These are phyloP conservation scores for Piloderma croceum DNA, from an alignment of 768 basidiomycete species.

Conservation along the genomic window DNA sequence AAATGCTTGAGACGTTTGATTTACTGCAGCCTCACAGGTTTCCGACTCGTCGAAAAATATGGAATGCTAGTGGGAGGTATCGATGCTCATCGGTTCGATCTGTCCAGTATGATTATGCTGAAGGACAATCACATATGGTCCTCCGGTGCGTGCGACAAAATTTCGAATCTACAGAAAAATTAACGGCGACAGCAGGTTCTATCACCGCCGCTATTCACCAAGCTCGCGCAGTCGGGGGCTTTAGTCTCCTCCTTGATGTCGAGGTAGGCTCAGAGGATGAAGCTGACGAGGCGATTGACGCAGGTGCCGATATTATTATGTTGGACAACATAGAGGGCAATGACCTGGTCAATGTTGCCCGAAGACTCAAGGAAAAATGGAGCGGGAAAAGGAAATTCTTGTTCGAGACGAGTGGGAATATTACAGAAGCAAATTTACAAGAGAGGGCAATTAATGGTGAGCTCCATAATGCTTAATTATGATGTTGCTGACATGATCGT, in stretches of 20 bases:
- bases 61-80: constrained; percentile 98
- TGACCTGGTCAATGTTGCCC: constrained; percentile 62
- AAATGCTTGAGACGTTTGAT: background rate
- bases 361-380: constrained; percentile 74
- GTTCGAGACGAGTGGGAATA: constrained; percentile 92
- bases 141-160: constrained; percentile 70
- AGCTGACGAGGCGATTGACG: constrained; percentile 94
- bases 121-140: constrained; percentile 99
- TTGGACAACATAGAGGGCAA: constrained; percentile 87
- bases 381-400: constrained; percentile 74
- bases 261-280: constrained; percentile 87
- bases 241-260: constrained; percentile 87
- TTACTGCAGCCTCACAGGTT: constrained; percentile 43
- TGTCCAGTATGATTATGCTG: constrained; percentile 99
- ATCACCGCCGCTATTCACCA: constrained; percentile 83
- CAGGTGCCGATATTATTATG: constrained; percentile 94
- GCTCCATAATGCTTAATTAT: constrained; percentile 14
- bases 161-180: too few species aligned
- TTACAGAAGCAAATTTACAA: constrained; percentile 81
- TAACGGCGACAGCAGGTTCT: too few species aligned
- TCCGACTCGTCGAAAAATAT: constrained; percentile 96
- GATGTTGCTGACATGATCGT: background rate
- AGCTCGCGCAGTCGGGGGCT: constrained; percentile 88
- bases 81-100: constrained; percentile 90
- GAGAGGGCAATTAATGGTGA: constrained; percentile 79